These are phyloP conservation scores for Yarrowia osloensis DNA, from an alignment of 805 yeast species.

Conservation along the genomic window DNA sequence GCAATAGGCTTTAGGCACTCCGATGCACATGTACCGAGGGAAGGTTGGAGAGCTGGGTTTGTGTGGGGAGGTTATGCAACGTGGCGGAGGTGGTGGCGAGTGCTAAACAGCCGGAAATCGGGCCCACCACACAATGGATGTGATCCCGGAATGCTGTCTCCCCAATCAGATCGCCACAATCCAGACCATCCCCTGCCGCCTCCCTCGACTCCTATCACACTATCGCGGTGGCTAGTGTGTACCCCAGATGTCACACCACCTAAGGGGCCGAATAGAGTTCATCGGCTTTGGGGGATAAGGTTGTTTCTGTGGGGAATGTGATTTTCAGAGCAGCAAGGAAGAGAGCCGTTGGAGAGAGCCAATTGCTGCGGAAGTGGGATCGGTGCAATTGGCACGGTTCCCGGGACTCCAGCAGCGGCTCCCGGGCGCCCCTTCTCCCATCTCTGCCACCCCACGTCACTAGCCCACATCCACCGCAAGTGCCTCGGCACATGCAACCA, in stretches of 20 bases:
- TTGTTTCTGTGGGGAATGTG: slow-evolving; percentile 29
- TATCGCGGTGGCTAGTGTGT: neutral
- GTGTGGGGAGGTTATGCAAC: slow-evolving; percentile 19
- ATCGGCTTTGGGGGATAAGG: slow-evolving; percentile 28
- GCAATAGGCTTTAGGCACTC: slow-evolving; percentile 9
- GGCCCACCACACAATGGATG: no score
- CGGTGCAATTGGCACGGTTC: neutral
- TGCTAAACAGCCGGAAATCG: no score
- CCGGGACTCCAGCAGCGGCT: neutral
- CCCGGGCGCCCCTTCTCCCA: neutral
- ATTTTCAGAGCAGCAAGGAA: slow-evolving; percentile 12
- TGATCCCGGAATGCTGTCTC: no score
- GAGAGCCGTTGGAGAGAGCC: neutral
- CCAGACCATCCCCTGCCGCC: neutral
- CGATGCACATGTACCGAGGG: slow-evolving; percentile 27
- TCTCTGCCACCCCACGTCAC: neutral
- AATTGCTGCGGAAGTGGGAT: neutral
- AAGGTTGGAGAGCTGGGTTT: neutral
- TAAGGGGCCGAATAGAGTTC: slow-evolving; percentile 7
- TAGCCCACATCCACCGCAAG: neutral
- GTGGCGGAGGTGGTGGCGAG: neutral
- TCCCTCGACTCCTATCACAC: neutral
- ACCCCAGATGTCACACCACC: slow-evolving; percentile 31
- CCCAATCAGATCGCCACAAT: no score
- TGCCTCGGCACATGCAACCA: slow-evolving; percentile 27